A percentile compares a stretch with the other conserved stretches of the same genome.
These are phyloP conservation scores for Epithemia pelagica DNA, from an alignment of 108 stramenopile genomes.

Conservation along the genomic window DNA sequence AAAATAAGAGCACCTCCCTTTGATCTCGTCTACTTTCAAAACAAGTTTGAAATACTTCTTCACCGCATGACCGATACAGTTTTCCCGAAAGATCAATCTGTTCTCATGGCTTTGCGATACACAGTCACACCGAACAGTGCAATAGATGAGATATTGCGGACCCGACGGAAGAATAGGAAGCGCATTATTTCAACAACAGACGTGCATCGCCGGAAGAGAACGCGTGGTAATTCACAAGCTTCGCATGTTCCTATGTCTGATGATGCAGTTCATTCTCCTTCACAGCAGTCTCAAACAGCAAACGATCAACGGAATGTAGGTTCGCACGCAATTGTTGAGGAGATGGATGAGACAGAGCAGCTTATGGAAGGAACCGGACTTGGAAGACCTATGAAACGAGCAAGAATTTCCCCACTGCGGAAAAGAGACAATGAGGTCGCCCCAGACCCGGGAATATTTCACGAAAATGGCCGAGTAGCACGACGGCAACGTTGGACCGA, in stretches of 20 bases:
- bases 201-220: not conserved
- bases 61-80: not conserved
- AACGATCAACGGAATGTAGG: not conserved
- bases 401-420: not conserved
- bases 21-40: not conserved
- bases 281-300: not conserved
- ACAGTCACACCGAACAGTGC: not conserved
- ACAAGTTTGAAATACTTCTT: not conserved
- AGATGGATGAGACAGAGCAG: not conserved
- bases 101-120: not conserved
- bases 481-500: conserved; percentile 41
- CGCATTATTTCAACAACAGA: not conserved
- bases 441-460: conserved; percentile 8
- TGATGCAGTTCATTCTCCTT: not conserved
- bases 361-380: not conserved
- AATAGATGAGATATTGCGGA: not conserved
- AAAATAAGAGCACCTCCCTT: not conserved
- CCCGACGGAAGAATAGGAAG: not conserved
- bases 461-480: conserved; percentile 5
- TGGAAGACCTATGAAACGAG: not conserved
- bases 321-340: conserved; percentile 1
- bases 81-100: not conserved
- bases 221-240: not conserved
- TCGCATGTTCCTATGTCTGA: not conserved
- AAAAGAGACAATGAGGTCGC: not conserved